A percentile compares a stretch with the other conserved stretches of the same genome.
Conservation (phyloP, 495 filamentous ascomycete genomes). For the Xylaria acuta region DNA sequence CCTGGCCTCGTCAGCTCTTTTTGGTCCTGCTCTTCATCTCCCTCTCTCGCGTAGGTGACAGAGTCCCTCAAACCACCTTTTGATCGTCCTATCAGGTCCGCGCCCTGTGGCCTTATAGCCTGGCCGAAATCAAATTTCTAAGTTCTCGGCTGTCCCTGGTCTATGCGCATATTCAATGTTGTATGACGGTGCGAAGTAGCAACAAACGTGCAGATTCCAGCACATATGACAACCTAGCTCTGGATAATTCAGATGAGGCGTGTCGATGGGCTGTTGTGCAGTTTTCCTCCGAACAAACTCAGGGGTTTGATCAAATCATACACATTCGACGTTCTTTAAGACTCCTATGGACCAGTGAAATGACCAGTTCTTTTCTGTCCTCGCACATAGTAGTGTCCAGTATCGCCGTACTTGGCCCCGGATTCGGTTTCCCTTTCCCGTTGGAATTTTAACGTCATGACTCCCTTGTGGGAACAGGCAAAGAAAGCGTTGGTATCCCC, state of each 20-base stretch:
- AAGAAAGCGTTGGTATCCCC: slow-evolving; percentile 25
- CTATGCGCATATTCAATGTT: background rate
- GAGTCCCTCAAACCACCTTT: background rate
- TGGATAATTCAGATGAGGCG: background rate
- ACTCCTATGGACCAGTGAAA: background rate
- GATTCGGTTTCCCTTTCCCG: background rate
- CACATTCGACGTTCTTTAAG: background rate
- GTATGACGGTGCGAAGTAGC: background rate
- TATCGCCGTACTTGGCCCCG: background rate
- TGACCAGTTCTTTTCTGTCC: background rate
- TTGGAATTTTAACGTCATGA: background rate
- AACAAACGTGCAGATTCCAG: background rate
- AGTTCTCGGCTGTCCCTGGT: background rate
- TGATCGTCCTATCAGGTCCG: background rate
- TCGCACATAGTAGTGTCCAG: background rate
- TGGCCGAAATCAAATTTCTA: slow-evolving; percentile 15
- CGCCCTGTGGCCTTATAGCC: background rate
- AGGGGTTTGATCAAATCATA: background rate
- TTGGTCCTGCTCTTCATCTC: background rate
- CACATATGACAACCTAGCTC: background rate
- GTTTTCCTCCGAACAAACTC: background rate
- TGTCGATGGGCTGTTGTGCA: background rate
- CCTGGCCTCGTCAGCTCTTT: slow-evolving; percentile 1
- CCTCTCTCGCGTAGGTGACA: background rate
- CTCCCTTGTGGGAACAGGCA: slow-evolving; percentile 22